phyloP scores from a whole-genome alignment of 2,329 filamentous ascomycete genomes.

The Grosmannia serpens region DNA sequence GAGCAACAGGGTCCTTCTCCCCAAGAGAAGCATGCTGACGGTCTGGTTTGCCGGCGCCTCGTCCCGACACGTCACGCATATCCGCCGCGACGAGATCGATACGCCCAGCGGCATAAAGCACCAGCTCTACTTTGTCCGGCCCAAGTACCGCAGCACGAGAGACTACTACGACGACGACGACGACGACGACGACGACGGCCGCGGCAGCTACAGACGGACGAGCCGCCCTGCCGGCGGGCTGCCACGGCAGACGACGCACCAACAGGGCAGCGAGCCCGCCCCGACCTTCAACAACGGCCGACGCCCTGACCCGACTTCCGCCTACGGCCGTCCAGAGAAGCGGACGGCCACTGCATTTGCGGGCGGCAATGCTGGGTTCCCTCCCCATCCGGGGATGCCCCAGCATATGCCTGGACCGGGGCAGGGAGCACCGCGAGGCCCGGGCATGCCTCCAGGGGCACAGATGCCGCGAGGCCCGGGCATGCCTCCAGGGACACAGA shows the following conservation, averaged over 20 bases:
- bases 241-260: neutral
- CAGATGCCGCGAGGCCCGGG: neutral
- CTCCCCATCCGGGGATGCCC: neutral
- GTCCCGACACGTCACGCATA: slow-evolving; percentile 4
- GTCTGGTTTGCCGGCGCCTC: slow-evolving; percentile 7
- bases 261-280: neutral
- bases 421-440: neutral
- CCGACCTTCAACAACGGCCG: neutral
- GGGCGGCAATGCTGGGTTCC: neutral
- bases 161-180: neutral
- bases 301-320: neutral
- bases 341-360: neutral
- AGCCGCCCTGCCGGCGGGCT: neutral
- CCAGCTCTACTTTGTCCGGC: neutral
- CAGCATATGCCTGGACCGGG: neutral
- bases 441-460: neutral
- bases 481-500: neutral
- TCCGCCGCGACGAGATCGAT: slow-evolving; percentile 4
- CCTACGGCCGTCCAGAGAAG: neutral
- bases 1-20: neutral
- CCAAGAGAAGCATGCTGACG: neutral
- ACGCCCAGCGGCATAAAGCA: neutral
- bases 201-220: neutral
- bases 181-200: neutral
- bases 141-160: neutral